Evolutionary conservation across 129 eudicot genomes (phyloP).

Genomic region (Kitagawia praeruptora): DNA sequence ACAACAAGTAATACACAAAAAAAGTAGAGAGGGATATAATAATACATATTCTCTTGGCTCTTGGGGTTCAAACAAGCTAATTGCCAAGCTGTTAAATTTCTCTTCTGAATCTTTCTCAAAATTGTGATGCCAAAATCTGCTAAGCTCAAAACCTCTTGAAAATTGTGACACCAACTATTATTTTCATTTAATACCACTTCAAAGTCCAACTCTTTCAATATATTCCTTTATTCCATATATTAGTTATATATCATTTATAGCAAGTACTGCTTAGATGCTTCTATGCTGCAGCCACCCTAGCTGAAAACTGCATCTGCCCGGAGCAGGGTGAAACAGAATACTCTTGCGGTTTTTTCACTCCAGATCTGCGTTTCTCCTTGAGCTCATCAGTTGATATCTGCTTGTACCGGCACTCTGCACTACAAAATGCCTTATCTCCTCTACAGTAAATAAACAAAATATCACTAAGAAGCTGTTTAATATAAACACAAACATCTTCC

Average conservation of each 20-base stretch:
- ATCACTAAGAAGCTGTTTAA: not conserved
- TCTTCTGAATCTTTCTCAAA: not conserved
- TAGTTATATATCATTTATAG: not conserved
- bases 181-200: not conserved
- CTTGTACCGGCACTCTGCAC: slow-evolving; percentile 62
- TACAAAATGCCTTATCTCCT: slow-evolving; percentile 80
- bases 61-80: not conserved
- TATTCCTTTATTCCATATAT: slow-evolving; percentile 3
- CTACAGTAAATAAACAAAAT: slow-evolving; percentile 23
- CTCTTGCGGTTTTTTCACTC: slow-evolving; percentile 34
- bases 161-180: not conserved
- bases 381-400: slow-evolving; percentile 49
- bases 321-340: slow-evolving; percentile 52
- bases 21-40: not conserved
- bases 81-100: not conserved
- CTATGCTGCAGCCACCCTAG: slow-evolving; percentile 53
- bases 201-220: not conserved
- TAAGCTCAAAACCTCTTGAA: slow-evolving; percentile 8
- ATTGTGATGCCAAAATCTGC: not conserved
- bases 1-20: not conserved
- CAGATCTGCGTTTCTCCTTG: slow-evolving; percentile 45
- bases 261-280: slow-evolving; percentile 4
- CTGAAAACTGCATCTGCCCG: slow-evolving; percentile 43
- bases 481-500: not conserved
- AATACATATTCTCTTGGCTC: not conserved